Evolutionary conservation across 495 filamentous ascomycete species (phyloP), one percentile per base, ranked within the genome.

Genomic region (Bryoglossum gracile): DNA sequence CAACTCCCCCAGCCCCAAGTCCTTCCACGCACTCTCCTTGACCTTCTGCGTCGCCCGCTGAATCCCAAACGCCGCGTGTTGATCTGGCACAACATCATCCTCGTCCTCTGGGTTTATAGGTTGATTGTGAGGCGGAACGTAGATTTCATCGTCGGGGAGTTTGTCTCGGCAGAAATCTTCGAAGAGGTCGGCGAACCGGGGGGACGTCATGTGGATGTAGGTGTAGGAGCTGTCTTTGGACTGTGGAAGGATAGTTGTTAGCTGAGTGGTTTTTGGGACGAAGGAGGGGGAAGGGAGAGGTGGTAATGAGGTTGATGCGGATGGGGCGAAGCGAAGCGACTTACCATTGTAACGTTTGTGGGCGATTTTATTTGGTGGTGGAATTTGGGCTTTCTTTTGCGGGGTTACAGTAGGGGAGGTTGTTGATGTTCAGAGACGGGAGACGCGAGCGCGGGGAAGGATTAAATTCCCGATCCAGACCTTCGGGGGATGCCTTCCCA

Each of bases 21-120:
- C 92, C 59, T 85, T 82, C 92, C 91, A 96, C 3, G 82, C 80
- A 2, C 80, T 69, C 68, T 90, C 89, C 43, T 74, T 69, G 54
- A 66, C 68, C 42, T 75, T 76, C 68, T 86, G 81, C 53, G 81
- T 95, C 0, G 91, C 92, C 56, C 89, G 78, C 57, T 84, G 77
- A 58, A 98, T 96, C 2, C 92, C 92, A 68, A 95, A 98, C 4
- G 92, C 92, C 1, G 92, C 90, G 65, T 98, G 92, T 71, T 95
- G 89, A 59, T 97, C 89, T 0, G 92, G 92, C 9, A 98, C 90
- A 3, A 98, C 86, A 54, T 97, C 92, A 58, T 98, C 92, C 67
- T 98, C 92, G 62, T 98, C 92, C 67, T 97, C 92, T 0, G 92
- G 92, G 65, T 96, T 96, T 39, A 89, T 74, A 1, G 92, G 92